These are phyloP conservation scores for Mallotus nudiflorus DNA, from an alignment of 345 rosid species.

Conservation along the genomic window DNA sequence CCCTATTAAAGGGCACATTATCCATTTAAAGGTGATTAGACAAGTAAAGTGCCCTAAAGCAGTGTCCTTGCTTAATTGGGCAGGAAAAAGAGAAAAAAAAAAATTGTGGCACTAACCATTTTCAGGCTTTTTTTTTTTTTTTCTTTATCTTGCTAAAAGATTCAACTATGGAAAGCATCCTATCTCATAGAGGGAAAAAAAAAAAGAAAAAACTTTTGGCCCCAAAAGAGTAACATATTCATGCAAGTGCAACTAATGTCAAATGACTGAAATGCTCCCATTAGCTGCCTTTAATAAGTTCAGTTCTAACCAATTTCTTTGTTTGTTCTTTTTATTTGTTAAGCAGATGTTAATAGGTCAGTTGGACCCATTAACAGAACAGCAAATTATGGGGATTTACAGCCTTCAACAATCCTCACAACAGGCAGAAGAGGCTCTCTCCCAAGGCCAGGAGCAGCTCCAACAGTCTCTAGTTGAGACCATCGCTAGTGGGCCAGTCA, in stretches of 20 bases:
- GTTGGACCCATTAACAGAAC: conserved; percentile 85
- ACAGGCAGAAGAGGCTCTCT: conserved; percentile 94
- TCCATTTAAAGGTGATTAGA: conserved; percentile 11
- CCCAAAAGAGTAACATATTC: neutral
- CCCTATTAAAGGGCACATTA: conserved; percentile 16
- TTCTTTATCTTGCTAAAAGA: neutral
- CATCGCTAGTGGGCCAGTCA: conserved; percentile 48
- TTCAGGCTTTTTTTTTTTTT: neutral
- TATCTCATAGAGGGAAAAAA: neutral
- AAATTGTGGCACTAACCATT: neutral
- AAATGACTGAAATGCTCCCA: conserved; percentile 5
- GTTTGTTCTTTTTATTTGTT: neutral
- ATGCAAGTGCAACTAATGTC: neutral
- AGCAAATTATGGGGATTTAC: conserved; percentile 88
- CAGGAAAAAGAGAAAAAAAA: neutral
- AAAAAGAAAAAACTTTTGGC: conserved; percentile 1
- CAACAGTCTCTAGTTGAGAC: conserved; percentile 91
- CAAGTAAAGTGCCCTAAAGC: conserved; percentile 5
- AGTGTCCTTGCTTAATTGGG: neutral
- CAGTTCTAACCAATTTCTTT: no score
- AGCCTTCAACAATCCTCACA: conserved; percentile 91
- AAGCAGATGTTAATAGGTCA: conserved; percentile 78
- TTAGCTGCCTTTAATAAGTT: neutral
- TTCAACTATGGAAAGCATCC: neutral
- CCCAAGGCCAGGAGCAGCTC: conserved; percentile 87